Evolutionary conservation across 129 eudicot species (phyloP).

Genomic region (Oenanthe sinensis): DNA sequence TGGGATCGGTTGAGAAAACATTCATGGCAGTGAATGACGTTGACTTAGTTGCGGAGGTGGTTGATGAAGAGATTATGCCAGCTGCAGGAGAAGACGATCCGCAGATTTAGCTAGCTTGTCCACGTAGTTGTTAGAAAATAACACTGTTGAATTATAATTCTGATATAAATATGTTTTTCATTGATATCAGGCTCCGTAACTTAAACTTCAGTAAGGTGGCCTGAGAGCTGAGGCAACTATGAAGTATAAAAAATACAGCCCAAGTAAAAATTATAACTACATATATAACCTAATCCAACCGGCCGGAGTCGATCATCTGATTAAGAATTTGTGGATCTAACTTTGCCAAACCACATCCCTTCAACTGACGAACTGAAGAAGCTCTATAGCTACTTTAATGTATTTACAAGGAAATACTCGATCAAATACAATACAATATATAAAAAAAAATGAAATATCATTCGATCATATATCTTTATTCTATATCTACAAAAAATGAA

Average conservation of each 20-base stretch:
- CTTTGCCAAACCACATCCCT: not conserved
- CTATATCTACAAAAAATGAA: slow-evolving; percentile 14
- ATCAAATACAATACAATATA: not conserved
- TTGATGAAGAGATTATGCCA: no score
- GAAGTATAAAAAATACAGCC: not conserved
- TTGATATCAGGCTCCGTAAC: not conserved
- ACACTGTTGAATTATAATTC: no score
- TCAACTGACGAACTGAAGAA: not conserved
- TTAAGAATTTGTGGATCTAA: not conserved
- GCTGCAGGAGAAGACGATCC: no score
- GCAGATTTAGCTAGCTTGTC: no score
- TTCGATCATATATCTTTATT: not conserved
- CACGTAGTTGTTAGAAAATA: no score
- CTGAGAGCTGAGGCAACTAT: not conserved
- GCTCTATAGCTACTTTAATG: not conserved
- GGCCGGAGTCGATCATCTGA: not conserved
- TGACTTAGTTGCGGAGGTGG: no score
- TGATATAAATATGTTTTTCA: not conserved
- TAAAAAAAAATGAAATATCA: not conserved
- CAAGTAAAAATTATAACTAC: not conserved
- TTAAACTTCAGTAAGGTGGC: no score
- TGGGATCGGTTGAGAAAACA: no score
- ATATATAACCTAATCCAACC: not conserved
- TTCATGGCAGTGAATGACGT: no score
- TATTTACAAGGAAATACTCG: not conserved